Evolutionary conservation across 2,329 filamentous ascomycete genomes (phyloP).

Genomic region (Calonectria naviculata): DNA sequence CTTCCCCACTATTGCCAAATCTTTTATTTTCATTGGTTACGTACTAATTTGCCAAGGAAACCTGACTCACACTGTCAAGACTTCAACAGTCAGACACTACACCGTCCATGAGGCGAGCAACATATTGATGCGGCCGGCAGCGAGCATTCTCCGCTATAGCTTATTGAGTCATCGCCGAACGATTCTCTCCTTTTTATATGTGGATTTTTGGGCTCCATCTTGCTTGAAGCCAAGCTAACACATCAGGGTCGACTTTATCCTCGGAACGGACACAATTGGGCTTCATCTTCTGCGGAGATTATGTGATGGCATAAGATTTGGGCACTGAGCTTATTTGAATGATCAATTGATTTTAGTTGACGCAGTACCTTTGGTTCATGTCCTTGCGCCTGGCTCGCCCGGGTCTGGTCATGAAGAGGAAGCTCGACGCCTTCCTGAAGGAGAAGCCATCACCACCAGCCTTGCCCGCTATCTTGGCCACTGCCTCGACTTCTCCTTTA

Average conservation of each 20-base stretch:
- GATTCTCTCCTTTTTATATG: not conserved
- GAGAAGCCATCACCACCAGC: conserved; percentile 23
- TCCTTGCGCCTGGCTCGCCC: conserved; percentile 33
- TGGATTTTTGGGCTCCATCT: not conserved
- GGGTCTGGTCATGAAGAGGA: conserved; percentile 49
- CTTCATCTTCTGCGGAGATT: not conserved
- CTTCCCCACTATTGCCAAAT: not conserved
- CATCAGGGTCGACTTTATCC: not conserved
- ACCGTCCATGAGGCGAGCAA: too few species aligned
- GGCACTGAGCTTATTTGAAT: too few species aligned
- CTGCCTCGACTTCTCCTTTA: not conserved
- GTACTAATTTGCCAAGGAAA: not conserved
- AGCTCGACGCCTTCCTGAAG: conserved; percentile 42
- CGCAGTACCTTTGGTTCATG: conserved; percentile 26
- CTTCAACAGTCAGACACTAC: not conserved
- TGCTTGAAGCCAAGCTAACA: too few species aligned
- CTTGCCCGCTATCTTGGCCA: not conserved
- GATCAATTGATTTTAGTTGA: not conserved
- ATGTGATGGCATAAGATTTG: not conserved
- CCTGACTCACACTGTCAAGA: not conserved
- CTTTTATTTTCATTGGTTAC: not conserved
- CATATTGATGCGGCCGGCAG: not conserved
- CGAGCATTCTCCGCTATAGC: too few species aligned
- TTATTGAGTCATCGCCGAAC: not conserved
- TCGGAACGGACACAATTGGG: too few species aligned